Evolutionary conservation across 2,329 filamentous ascomycete genomes (phyloP).

Genomic region (Colletotrichum euphorbiae): DNA sequence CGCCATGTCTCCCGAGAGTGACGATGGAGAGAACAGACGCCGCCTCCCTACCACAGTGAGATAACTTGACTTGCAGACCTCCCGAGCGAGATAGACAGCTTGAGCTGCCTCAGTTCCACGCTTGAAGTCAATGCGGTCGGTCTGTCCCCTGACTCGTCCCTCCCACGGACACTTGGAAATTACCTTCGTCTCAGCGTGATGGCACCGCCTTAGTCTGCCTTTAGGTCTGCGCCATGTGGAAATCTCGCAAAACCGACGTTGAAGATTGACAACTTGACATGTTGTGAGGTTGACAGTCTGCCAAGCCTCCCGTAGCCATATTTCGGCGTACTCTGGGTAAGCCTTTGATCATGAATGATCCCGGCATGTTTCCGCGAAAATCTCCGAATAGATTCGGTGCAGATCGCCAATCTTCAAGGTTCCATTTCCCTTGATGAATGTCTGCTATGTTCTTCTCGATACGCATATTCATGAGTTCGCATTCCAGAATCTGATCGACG

Average conservation of each 20-base stretch:
- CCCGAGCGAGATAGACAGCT: neutral
- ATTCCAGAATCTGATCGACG: too few species aligned
- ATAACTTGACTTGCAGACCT: neutral
- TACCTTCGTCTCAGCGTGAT: conserved; percentile 26
- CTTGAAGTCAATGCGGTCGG: conserved; percentile 23
- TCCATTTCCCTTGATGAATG: too few species aligned
- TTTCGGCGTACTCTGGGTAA: neutral
- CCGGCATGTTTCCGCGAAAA: neutral
- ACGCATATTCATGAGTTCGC: too few species aligned
- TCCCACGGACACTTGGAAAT: conserved; percentile 27
- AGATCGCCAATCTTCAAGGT: neutral
- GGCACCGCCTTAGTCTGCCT: neutral
- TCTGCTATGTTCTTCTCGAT: too few species aligned
- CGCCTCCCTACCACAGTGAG: conserved; percentile 17
- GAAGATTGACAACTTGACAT: conserved; percentile 7
- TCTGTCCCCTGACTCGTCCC: conserved; percentile 15
- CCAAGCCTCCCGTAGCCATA: neutral
- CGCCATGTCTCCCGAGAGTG: conserved; percentile 1
- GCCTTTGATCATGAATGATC: neutral
- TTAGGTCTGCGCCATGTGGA: neutral
- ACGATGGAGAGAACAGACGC: conserved; percentile 22
- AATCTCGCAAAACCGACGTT: neutral
- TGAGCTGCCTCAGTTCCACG: neutral
- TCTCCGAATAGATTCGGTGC: neutral
- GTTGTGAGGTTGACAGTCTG: neutral